A percentile compares a stretch with the other conserved stretches of the same genome.
Conservation (phyloP, 2,329 filamentous ascomycete genomes). For the Penicillium sp. region DNA sequence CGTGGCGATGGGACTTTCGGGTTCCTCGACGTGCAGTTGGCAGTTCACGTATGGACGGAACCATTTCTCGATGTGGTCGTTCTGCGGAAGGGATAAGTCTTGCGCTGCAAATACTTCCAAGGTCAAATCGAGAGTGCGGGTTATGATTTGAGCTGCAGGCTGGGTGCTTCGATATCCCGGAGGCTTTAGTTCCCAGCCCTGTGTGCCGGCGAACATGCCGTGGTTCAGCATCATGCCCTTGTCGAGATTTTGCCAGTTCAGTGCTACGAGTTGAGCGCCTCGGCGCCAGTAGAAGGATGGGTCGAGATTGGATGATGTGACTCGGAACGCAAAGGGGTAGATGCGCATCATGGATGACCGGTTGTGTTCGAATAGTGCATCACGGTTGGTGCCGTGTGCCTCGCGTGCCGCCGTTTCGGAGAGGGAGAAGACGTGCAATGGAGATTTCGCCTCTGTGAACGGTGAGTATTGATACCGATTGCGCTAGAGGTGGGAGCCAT, state of each 20-base stretch:
- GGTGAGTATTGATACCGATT: background rate
- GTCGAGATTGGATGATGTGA: conserved; percentile 83
- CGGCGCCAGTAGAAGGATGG: conserved; percentile 82
- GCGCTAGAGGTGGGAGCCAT: conserved; percentile 36
- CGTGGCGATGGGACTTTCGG: conserved; percentile 46
- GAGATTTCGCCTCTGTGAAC: conserved; percentile 48
- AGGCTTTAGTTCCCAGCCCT: conserved; percentile 85
- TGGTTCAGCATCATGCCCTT: conserved; percentile 96
- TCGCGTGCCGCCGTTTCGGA: conserved; percentile 67
- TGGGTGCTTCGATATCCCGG: conserved; percentile 60
- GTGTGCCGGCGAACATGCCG: conserved; percentile 79
- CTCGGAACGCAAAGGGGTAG: conserved; percentile 78
- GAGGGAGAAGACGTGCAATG: conserved; percentile 64
- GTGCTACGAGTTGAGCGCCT: conserved; percentile 83
- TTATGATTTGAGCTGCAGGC: conserved; percentile 36
- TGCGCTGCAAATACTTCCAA: conserved; percentile 77
- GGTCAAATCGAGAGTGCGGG: conserved; percentile 61
- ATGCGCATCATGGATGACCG: conserved; percentile 78
- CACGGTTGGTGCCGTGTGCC: conserved; percentile 52
- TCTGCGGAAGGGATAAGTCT: conserved; percentile 65
- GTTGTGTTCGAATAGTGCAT: conserved; percentile 79
- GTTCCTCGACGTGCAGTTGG: conserved; percentile 75
- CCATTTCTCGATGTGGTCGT: conserved; percentile 52
- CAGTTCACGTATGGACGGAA: conserved; percentile 76
- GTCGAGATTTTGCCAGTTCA: conserved; percentile 92